A percentile compares a stretch with the other conserved stretches of the same genome.
Evolutionary conservation across 2,329 filamentous ascomycete species (phyloP).

Genomic region (Chalara sp.): DNA sequence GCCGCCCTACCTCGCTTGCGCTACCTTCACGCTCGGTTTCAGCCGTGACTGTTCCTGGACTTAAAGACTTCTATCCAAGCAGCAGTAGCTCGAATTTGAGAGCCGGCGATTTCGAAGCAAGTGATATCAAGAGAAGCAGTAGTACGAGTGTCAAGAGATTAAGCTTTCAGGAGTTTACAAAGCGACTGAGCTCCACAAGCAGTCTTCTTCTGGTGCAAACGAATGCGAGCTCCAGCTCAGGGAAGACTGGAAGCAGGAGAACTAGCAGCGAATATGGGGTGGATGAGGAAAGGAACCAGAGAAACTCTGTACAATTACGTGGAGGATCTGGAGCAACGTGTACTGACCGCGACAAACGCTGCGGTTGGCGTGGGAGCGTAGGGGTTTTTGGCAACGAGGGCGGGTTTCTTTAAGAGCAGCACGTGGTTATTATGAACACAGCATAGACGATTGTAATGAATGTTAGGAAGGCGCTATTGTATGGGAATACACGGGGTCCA

Average conservation of each 20-base stretch:
- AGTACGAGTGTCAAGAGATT: constrained; percentile 49
- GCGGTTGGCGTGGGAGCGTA: constrained; percentile 50
- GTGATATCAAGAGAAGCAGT: constrained; percentile 35
- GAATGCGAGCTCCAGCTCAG: constrained; percentile 33
- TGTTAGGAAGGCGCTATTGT: too few species aligned
- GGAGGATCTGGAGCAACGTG: constrained; percentile 1
- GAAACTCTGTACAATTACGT: background rate
- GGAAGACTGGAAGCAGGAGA: constrained; percentile 15
- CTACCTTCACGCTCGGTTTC: constrained; percentile 23
- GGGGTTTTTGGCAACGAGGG: constrained; percentile 47
- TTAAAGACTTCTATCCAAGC: constrained; percentile 11
- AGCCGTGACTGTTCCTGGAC: constrained; percentile 12
- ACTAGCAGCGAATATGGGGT: constrained; percentile 19
- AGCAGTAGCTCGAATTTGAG: constrained; percentile 12
- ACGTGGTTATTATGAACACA: background rate
- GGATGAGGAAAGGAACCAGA: constrained; percentile 4
- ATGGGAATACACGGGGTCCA: too few species aligned
- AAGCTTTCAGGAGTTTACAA: constrained; percentile 56
- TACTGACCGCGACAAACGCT: constrained; percentile 31
- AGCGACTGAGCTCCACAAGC: constrained; percentile 53
- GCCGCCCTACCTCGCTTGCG: constrained; percentile 21
- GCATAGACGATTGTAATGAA: too few species aligned
- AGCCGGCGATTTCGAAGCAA: background rate
- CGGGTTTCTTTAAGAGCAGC: constrained; percentile 42
- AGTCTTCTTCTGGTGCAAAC: constrained; percentile 53